These are phyloP conservation scores for Cladophialophora yegresii DNA, from an alignment of 2,329 filamentous ascomycete species.

Conservation along the genomic window DNA sequence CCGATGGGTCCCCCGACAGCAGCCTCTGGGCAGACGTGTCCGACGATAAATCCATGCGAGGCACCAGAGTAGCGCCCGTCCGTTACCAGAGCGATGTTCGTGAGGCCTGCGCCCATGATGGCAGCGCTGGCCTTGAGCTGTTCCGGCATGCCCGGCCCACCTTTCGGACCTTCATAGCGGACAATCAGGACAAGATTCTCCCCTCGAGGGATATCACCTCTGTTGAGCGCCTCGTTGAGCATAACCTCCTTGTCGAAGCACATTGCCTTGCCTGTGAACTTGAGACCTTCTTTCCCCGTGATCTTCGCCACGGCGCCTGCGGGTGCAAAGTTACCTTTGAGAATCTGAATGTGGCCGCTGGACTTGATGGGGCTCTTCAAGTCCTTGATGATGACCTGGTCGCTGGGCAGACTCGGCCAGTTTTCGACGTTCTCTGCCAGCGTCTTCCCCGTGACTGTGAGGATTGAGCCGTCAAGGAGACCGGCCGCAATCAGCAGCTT, in stretches of 20 bases:
- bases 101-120: slow-evolving; percentile 88
- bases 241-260: slow-evolving; percentile 85
- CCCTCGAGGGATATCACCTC: slow-evolving; percentile 67
- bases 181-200: slow-evolving; percentile 89
- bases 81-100: slow-evolving; percentile 85
- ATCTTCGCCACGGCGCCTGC: slow-evolving; percentile 93
- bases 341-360: slow-evolving; percentile 84
- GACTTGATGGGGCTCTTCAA: slow-evolving; percentile 81
- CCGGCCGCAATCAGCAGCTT: slow-evolving; percentile 78
- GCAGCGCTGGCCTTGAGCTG: slow-evolving; percentile 85
- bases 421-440: slow-evolving; percentile 76
- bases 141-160: slow-evolving; percentile 94
- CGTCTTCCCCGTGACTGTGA: slow-evolving; percentile 81
- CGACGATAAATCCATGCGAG: slow-evolving; percentile 89
- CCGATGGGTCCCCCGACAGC: slow-evolving; percentile 86
- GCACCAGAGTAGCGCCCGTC: slow-evolving; percentile 89
- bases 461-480: slow-evolving; percentile 74
- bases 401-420: slow-evolving; percentile 74
- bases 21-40: slow-evolving; percentile 89
- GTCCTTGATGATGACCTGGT: slow-evolving; percentile 79
- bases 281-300: slow-evolving; percentile 87
- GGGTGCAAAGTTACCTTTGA: slow-evolving; percentile 84
- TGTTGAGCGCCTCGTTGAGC: slow-evolving; percentile 72
- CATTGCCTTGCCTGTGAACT: slow-evolving; percentile 75
- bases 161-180: slow-evolving; percentile 89